Base-by-base conservation (phyloP, 169 alveolate genomes). In the Babesia gibsoni region DNA sequence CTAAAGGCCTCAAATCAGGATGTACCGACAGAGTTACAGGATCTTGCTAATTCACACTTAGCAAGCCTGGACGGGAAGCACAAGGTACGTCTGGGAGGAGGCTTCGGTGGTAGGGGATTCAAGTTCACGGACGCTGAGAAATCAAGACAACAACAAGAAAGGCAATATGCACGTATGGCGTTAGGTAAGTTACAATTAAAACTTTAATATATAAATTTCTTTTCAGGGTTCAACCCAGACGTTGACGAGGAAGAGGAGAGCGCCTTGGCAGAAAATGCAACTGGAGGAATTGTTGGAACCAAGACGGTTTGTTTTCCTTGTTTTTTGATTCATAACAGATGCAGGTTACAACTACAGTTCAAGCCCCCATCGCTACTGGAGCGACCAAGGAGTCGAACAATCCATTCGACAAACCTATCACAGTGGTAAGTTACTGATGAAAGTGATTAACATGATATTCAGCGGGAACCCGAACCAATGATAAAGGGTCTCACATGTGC, bases 51-150 rank as follows among this genome's bases (percentile, higher is more conserved):
- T 72, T 82, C 90, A 78, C 66, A 91, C 97, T 46, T 92, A 89
- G 58, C 93, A 83, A 52, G 85, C 91, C 32, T 93, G 91, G 10
- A 81, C 90, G 89, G 75, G 79, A 81, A 67, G 96, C 95, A 37
- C 93, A 91, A 72, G 80, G 93, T 30, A 84, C 86, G 67, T 84
- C 80, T 68, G 85, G 90, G 85, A 81, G 92, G 89, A 52, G 98
- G 98, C 1, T 94, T 91, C 74, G 94, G 92, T 18, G 99, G 99
- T 22, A 88, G 93, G 41, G 99, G 99, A 18, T 97, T 88, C 84
- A 91, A 95, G 63, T 96, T 95, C 70, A 90, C 93, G 29, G 93
- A 91, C 16, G 82, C 94, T 46, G 99, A 96, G 88, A 90, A 89
- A 73, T 91, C 92, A 3, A 89, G 96, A 36, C 91, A 84, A 35